A percentile compares a stretch with the other conserved stretches of the same genome.
These are phyloP conservation scores for Phalaenopsis aphrodite DNA, from an alignment of 106 monocot genomes.

Conservation along the genomic window DNA sequence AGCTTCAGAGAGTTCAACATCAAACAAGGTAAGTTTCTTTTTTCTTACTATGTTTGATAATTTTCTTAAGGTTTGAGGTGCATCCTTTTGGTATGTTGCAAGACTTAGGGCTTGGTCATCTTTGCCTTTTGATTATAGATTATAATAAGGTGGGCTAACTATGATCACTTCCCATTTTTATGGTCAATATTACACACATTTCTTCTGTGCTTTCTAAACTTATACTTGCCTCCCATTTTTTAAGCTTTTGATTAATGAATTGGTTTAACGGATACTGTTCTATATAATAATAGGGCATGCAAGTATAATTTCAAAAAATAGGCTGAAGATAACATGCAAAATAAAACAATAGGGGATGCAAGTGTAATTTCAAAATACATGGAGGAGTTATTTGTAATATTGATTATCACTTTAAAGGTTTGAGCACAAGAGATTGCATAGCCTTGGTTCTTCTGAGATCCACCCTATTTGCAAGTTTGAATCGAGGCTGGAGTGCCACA, in stretches of 20 bases:
- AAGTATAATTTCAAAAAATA: neutral
- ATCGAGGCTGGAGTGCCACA: too few species aligned
- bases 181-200: neutral
- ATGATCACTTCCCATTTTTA: neutral
- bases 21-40: conserved; percentile 46
- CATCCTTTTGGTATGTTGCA: too few species aligned
- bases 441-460: too few species aligned
- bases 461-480: too few species aligned
- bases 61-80: neutral
- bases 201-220: neutral
- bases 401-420: too few species aligned
- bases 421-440: too few species aligned
- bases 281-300: neutral
- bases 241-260: neutral
- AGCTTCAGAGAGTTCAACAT: conserved; percentile 25
- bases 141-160: too few species aligned
- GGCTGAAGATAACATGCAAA: too few species aligned
- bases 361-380: too few species aligned
- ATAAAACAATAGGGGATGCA: too few species aligned
- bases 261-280: neutral
- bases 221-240: neutral
- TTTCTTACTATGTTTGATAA: neutral
- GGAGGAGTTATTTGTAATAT: too few species aligned
- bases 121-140: neutral
- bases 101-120: neutral